Percentiles rank a stretch among this genome's conserved stretches.
phyloP scores from a whole-genome alignment of 495 filamentous ascomycete genomes.

The Rostrohypoxylon terebratum region DNA sequence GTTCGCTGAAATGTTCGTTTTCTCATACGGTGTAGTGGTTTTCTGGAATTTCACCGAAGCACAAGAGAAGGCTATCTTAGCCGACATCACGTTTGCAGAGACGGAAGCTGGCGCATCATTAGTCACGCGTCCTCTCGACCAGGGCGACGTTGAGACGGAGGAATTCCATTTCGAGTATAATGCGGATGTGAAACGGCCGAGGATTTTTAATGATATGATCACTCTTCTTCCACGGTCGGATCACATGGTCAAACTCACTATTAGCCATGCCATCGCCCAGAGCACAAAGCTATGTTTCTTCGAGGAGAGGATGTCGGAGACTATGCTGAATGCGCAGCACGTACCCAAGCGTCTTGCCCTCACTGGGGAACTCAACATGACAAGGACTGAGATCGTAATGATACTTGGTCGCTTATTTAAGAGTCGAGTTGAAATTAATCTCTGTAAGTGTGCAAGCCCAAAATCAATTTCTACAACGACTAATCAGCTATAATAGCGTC shows the following conservation, averaged over 20 bases:
- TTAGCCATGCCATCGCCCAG: conserved; percentile 96
- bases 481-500: conserved; percentile 69
- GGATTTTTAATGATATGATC: conserved; percentile 99
- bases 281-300: conserved; percentile 98
- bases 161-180: conserved; percentile 99
- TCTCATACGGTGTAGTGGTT: conserved; percentile 96
- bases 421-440: conserved; percentile 94
- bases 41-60: conserved; percentile 98
- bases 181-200: conserved; percentile 80
- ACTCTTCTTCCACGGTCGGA: conserved; percentile 87
- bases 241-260: conserved; percentile 98
- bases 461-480: conserved; percentile 12
- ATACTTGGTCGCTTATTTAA: conserved; percentile 93
- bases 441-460: conserved; percentile 72
- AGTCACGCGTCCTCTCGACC: conserved; percentile 75
- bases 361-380: conserved; percentile 92
- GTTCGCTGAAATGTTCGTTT: conserved; percentile 98
- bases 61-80: conserved; percentile 96
- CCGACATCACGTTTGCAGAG: conserved; percentile 92
- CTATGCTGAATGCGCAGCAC: conserved; percentile 92
- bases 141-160: conserved; percentile 95
- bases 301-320: conserved; percentile 94
- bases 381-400: conserved; percentile 87
- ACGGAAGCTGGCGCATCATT: conserved; percentile 68
- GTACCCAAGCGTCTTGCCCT: conserved; percentile 88